Base-by-base conservation (phyloP, 345 rosid species). In the Eucalyptus fibrosa region DNA sequence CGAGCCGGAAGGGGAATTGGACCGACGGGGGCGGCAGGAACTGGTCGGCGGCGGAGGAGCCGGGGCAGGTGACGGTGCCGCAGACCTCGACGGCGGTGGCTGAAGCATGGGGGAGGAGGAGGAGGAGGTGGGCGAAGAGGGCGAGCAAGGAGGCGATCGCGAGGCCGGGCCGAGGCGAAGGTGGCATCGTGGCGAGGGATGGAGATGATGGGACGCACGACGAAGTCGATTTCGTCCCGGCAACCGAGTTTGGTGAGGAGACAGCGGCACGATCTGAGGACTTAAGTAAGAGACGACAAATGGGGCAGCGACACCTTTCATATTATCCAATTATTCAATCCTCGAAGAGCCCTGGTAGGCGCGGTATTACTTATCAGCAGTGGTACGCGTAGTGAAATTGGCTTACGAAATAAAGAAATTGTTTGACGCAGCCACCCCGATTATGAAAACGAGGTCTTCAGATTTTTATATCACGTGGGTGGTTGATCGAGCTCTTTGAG, bases 1-100 rank as follows among this genome's bases (percentile, higher is more conserved):
- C 34, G 30, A 92, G 88, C 42, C 92, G 90, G 92, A 94, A 95
- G 45, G 96, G 96, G 90, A 94, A 95, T 10, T 92, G 92, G 82
- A 95, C 47, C 24, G 15, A 30, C 17, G 88, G 26, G 8, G 65
- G 83, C 8, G 83, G 45, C 45, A 40, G 47, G 15, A 40, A 37
- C 85, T 21, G 51, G 56, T 45, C 40, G 50, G 17, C 4, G 8
- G 16, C n/a, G 18, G 50, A 86, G n/a, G 49, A 34, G 16, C 37
- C 28, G n/a, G 62, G 42, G 69, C 60, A 17, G 50, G 93, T 88
- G 9, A 87, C 59, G 72, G 5, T 2, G 32, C 81, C 17, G 89
- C 95, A 94, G 88, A 62, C 26, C 17, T 51, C 21, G 19, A 32
- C 67, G 81, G 87, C 32, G 60, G 88, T 17, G 26, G 87, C 44